A percentile compares a stretch with the other conserved stretches of the same genome.
These are phyloP conservation scores for Neurospora hispaniola DNA, from an alignment of 495 filamentous ascomycete genomes.

Conservation along the genomic window DNA sequence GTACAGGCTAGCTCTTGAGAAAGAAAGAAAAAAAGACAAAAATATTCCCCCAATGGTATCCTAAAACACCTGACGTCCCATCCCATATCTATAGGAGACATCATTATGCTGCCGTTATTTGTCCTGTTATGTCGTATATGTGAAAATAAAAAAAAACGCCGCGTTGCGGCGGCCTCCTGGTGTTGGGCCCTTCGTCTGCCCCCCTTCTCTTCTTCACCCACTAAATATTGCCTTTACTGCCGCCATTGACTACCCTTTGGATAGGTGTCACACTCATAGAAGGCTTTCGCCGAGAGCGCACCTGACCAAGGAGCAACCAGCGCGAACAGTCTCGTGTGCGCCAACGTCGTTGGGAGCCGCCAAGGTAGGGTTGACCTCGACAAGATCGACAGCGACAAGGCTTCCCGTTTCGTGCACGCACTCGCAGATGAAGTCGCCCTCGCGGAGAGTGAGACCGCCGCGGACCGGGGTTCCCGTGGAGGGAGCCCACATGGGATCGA, in stretches of 20 bases:
- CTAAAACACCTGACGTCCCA: background rate
- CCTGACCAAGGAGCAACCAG: slow-evolving; percentile 81
- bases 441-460: slow-evolving; percentile 87
- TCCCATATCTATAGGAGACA: slow-evolving; percentile 1
- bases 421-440: slow-evolving; percentile 97
- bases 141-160: background rate
- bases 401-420: slow-evolving; percentile 89
- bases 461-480: slow-evolving; percentile 92
- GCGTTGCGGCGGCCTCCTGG: background rate
- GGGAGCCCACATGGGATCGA: slow-evolving; percentile 93
- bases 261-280: slow-evolving; percentile 35
- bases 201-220: background rate
- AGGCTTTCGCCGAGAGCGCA: slow-evolving; percentile 89
- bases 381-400: slow-evolving; percentile 84
- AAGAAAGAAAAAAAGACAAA: background rate
- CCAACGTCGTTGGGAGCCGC: slow-evolving; percentile 52
- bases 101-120: slow-evolving; percentile 1
- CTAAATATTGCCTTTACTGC: too few relatives aligned
- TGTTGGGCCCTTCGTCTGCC: background rate
- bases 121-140: background rate
- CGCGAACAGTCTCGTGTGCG: slow-evolving; percentile 77
- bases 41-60: background rate
- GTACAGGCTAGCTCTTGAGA: background rate
- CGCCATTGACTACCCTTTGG: background rate
- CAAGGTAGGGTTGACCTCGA: slow-evolving; percentile 88